phyloP scores from a whole-genome alignment of 805 yeast genomes.

The Saccharomycopsis capsularis region DNA sequence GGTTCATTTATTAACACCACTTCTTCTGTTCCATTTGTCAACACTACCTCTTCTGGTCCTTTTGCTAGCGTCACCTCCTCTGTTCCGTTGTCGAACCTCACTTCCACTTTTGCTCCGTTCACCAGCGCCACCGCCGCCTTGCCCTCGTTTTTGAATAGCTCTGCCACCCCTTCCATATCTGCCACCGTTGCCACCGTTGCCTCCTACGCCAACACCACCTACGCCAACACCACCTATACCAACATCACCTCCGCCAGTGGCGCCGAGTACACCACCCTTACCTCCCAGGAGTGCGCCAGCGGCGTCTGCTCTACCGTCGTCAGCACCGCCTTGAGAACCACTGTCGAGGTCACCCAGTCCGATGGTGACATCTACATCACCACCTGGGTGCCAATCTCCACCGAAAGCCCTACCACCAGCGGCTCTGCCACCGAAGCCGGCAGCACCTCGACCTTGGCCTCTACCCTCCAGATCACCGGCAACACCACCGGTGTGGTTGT shows the following conservation, averaged over 20 bases:
- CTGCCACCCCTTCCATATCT: not conserved
- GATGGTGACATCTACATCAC: constrained; percentile 18
- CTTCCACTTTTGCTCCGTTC: not conserved
- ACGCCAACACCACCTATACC: constrained; percentile 4
- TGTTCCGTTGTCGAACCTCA: not conserved
- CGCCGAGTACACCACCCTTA: constrained; percentile 7
- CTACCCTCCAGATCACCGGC: too few relatives aligned
- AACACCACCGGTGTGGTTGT: constrained; percentile 1
- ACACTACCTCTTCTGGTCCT: not conserved
- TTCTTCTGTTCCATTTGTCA: not conserved
- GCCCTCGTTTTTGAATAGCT: not conserved
- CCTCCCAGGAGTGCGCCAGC: constrained; percentile 7
- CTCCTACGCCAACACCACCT: constrained; percentile 2
- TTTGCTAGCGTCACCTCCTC: not conserved
- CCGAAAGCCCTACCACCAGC: constrained; percentile 21
- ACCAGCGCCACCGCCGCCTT: not conserved
- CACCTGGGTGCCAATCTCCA: constrained; percentile 19
- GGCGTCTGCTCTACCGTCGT: constrained; percentile 16
- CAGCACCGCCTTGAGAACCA: constrained; percentile 16
- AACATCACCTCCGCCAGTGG: not conserved
- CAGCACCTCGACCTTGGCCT: constrained; percentile 1
- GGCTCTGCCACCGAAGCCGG: constrained; percentile 29
- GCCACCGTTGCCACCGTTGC: not conserved
- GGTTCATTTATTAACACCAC: not conserved
- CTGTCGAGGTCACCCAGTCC: constrained; percentile 15